A percentile compares a stretch with the other conserved stretches of the same genome.
Evolutionary conservation across 2,329 filamentous ascomycete genomes (phyloP).

Genomic region (Colletotrichum nymphaeae): DNA sequence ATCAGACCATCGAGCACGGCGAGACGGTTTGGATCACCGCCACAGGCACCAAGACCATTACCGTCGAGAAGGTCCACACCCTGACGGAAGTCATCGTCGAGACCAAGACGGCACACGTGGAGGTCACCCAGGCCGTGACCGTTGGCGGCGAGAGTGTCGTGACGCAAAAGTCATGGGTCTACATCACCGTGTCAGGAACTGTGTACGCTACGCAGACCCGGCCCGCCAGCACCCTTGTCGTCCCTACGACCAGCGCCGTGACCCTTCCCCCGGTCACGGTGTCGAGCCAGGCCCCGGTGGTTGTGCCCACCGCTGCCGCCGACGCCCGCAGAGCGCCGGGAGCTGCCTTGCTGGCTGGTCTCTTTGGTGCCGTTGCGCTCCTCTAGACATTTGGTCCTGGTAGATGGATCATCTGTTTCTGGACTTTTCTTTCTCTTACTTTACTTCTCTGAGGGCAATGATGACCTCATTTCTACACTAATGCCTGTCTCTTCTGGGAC

Average conservation of each 20-base stretch:
- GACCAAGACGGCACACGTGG: constrained; percentile 51
- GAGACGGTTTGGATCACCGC: constrained; percentile 50
- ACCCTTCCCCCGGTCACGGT: constrained; percentile 41
- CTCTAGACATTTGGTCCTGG: constrained; percentile 40
- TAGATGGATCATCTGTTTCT: not conserved
- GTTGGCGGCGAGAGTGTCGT: constrained; percentile 45
- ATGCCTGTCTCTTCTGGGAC: not conserved
- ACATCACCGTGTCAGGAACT: constrained; percentile 43
- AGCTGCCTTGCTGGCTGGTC: constrained; percentile 50
- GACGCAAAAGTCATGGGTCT: constrained; percentile 47
- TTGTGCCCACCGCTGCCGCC: constrained; percentile 44
- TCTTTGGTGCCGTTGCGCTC: constrained; percentile 51
- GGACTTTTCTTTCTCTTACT: not conserved
- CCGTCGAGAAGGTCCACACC: constrained; percentile 47
- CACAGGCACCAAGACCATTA: constrained; percentile 55
- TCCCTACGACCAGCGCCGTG: constrained; percentile 44
- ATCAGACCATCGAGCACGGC: constrained; percentile 55
- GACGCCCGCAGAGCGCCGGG: constrained; percentile 47
- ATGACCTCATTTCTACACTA: not conserved
- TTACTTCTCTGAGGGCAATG: not conserved
- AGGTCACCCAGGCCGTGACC: constrained; percentile 52
- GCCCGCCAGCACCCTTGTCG: constrained; percentile 43
- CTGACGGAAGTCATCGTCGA: constrained; percentile 53
- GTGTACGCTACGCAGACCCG: constrained; percentile 39
- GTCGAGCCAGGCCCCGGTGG: constrained; percentile 38